Evolutionary conservation across 495 filamentous ascomycete species (phyloP), one percentile per base, ranked within the genome.

Genomic region (Trypethelium eluteriae): DNA sequence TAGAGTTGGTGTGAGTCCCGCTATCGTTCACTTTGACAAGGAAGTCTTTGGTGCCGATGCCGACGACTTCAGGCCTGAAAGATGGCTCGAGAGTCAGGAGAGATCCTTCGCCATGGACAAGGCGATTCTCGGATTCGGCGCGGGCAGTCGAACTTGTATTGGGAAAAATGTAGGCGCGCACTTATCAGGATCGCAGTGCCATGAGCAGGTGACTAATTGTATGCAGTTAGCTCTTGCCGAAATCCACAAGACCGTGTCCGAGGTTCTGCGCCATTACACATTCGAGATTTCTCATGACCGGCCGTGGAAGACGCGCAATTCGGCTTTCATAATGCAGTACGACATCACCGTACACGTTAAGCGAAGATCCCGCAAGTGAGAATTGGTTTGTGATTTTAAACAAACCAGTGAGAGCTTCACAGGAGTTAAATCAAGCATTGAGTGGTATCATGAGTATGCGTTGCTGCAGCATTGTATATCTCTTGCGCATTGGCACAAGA

Each of bases 1-100:
- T 3, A 63, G 71, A 35, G 67, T 75, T 14, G 74, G 74, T 38
- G 64, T 64, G 0, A 75, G 73, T 50, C 70, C 74, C 3, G 74
- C 72, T 71, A 72, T 74, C 12, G 44, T 75, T 2, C 74, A 76
- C 61, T 63, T 70, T 16, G 65, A 72, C 50, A 64, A 64, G 56
- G 61, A 70, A 41, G 68, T 75, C 10, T 75, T 63, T 62, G 73
- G 73, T 36, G 59, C 67, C 10, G 72, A 75, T 41, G 72, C 68
- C 39, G 73, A 75, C 7, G 53, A 47, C 6, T 75, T 74, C 38
- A 32, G 64, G 32, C 73, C 73, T 5, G 73, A 75, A 63, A 41
- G 73, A 47, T 70, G 68, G 68, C 62, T 70, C 16, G 38, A 65
- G 9, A 59, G 32, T 36, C 53, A 34, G 53, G 5, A 59, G 53